Conservation (phyloP, 768 basidiomycete species). For the Mycena belliarum region DNA sequence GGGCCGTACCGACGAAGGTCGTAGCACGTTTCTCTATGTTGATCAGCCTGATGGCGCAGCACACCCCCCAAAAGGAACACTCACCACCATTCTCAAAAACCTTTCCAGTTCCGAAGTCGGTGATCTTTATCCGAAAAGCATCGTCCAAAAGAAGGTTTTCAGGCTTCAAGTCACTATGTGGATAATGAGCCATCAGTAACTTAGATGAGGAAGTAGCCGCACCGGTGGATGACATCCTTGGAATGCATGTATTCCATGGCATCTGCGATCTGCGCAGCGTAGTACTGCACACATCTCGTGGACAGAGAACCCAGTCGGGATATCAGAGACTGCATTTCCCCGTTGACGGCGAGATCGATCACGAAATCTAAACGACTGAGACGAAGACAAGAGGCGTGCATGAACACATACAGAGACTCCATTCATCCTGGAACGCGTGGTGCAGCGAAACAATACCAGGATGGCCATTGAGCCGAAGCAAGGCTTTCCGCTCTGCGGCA, state of each 20-base stretch:
- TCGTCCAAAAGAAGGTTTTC: constrained; percentile 91
- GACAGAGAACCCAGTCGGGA: constrained; percentile 86
- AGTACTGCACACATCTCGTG: constrained; percentile 72
- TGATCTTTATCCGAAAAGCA: constrained; percentile 87
- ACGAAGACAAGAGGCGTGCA: not conserved
- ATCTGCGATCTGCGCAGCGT: constrained; percentile 87
- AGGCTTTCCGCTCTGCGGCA: constrained; percentile 60
- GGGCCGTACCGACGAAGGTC: constrained; percentile 73
- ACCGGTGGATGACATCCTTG: constrained; percentile 88
- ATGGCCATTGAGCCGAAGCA: constrained; percentile 57
- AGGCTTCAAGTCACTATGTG: constrained; percentile 72
- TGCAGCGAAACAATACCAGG: constrained; percentile 75
- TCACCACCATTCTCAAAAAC: constrained; percentile 58
- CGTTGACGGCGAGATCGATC: constrained; percentile 73
- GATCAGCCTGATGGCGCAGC: not conserved
- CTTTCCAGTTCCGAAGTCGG: constrained; percentile 95
- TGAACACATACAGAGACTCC: constrained; percentile 70
- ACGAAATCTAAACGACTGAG: constrained; percentile 62
- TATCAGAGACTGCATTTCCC: constrained; percentile 74
- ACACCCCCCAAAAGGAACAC: constrained; percentile 27
- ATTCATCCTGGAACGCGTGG: constrained; percentile 85
- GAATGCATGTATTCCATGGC: constrained; percentile 90
- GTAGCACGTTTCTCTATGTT: constrained; percentile 24
- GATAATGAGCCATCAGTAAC: not conserved
- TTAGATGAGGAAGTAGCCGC: constrained; percentile 16